Conservation (phyloP, 176 grass and related monocot genomes). For the Hordeum vulgare region MorexV3_pseudomolecules_assembly NC_058524.1:404423400-404423899, state of each 20-base stretch:
- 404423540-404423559: neutral
- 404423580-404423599: neutral
- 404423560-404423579: neutral
- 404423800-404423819: neutral
- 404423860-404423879: slow-evolving; percentile 48
- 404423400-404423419: too few species aligned
- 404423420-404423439: too few species aligned
- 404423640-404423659: neutral
- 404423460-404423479: neutral
- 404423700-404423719: neutral
- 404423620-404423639: neutral
- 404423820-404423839: neutral
- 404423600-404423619: neutral
- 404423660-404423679: neutral
- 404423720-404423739: neutral
- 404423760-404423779: neutral
- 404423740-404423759: neutral
- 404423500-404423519: neutral
- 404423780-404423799: neutral
- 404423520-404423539: neutral
- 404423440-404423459: neutral
- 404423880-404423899: slow-evolving; percentile 75
- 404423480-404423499: neutral
- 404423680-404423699: too few species aligned
- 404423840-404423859: neutral